Evolutionary conservation across 202 grass and related monocot genomes (phyloP), one percentile per base, ranked within the genome.

Genomic region (Brachypodium distachyon): DNA sequence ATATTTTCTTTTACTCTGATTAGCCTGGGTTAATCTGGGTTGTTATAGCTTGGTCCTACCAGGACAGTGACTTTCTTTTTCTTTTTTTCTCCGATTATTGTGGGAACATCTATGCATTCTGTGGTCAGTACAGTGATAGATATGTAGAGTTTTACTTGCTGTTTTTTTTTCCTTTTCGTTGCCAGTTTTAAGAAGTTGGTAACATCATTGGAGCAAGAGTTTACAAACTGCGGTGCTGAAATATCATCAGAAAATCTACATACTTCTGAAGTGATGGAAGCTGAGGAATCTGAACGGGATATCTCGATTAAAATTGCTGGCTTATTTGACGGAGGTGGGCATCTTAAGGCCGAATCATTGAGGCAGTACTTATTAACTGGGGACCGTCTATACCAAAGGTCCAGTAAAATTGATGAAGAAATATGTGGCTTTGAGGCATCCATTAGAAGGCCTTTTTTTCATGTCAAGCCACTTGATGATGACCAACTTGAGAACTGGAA

Each of bases 401-500:
- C 94, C 50, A 87, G 79, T 65, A 81, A 92, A 87, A 83, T 97
- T 56, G 71, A 90, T 54, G 56, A 83, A 81, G 79, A 94, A 59
- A 97, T 97, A 26, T 77, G 80, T 73, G 77, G 50, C 84, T 97
- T 86, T 59, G 94, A 97, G 87, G 68, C 66, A 74, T 81, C 43
- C 59, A 92, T 97, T 79, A 90, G 73, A 79, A 91, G 88, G 46
- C 78, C 48, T 51, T 90, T 91, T 82, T 97, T 97, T 64, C 88
- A 94, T 90, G 82, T 90, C 84, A 97, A 91, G 72, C 86, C 84
- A 73, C 84, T 97, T 61, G 91, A 94, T 84, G 79, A 87, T 70
- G 60, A 51, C 72, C 88, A 97, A 73, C 91, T 94, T 77, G 79
- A 88, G 77, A 97, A 88, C 84, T 97, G 94, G 94, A 91, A 92